Evolutionary conservation across 2,329 filamentous ascomycete species (phyloP), one percentile per base, ranked within the genome.

Genomic region (Sodiomyces alkalinus): DNA sequence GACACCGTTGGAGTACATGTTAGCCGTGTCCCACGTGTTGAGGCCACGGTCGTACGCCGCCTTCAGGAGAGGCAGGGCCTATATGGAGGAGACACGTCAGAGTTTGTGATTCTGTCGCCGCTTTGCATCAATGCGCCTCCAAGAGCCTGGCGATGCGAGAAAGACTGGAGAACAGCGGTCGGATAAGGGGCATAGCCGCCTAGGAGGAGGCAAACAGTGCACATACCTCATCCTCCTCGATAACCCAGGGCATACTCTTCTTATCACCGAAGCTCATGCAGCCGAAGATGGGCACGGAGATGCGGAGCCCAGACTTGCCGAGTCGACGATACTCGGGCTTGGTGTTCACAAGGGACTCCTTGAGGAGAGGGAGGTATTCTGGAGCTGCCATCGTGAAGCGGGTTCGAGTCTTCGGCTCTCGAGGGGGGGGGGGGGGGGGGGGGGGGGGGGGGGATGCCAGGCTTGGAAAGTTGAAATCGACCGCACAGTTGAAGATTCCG

Each of bases 281-380:
- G 0, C 74, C 74, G 21, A 79, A 55, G 31, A 79, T 72, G 22
- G 74, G 66, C 27, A 67, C 62, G 0, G 72, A 77, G 23, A 77
- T 56, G 29, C 62, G 63, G 10, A 79, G 63, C 18, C 74, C 74
- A 28, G 62, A 69, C 34, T 62, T 66, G 19, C 74, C 74, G 7
- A 79, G 56, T 30, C 58, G 53, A 40, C 58, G 53, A 41, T 64
- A 66, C 31, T 62, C 56, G 33, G 48, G 52, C 38, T 63, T 62
- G 33, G 56, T 38, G 32, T 38, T 39, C 22, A 52, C 48, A 11
- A 54, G 16, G 7, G 45, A 39, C 32, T 41, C 29, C 28, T 39
- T 38, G 27, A 45, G 40, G 6, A 19, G 25, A 8, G 32, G 12
- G 17, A 33, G 33, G 1, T 35, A 28, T 17, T 35, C 21, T 22